Conservation (phyloP, 1,284 basidiomycete genomes). For the Moniliella sp. region DNA sequence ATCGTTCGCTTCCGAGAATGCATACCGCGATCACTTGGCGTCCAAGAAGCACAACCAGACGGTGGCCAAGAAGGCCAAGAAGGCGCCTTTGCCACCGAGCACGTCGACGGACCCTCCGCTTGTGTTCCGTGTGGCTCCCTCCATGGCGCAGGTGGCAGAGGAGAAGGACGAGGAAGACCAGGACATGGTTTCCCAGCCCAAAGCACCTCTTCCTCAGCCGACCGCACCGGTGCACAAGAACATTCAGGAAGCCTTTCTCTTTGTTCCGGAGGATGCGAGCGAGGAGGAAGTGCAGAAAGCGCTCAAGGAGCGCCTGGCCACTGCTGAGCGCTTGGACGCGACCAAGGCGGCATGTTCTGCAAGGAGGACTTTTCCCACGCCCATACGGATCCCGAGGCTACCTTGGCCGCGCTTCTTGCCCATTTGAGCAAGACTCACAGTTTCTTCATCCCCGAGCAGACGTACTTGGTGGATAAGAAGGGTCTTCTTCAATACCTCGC, state of each 20-base stretch:
- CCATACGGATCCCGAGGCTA: slow-evolving; percentile 37
- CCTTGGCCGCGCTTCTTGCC: slow-evolving; percentile 48
- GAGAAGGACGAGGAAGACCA: neutral
- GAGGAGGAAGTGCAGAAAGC: slow-evolving; percentile 23
- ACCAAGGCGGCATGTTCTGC: slow-evolving; percentile 39
- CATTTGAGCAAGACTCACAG: slow-evolving; percentile 77
- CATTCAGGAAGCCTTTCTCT: no score
- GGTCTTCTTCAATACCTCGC: slow-evolving; percentile 71
- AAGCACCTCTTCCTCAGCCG: neutral
- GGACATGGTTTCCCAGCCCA: neutral
- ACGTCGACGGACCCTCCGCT: slow-evolving; percentile 6
- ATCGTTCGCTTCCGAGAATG: slow-evolving; percentile 67
- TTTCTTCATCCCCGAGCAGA: slow-evolving; percentile 85
- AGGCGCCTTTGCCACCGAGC: slow-evolving; percentile 1
- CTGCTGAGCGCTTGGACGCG: slow-evolving; percentile 22
- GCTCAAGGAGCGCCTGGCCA: slow-evolving; percentile 21
- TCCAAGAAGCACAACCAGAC: slow-evolving; percentile 78
- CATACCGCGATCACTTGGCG: slow-evolving; percentile 62
- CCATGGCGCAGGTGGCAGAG: neutral
- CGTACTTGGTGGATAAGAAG: slow-evolving; percentile 61
- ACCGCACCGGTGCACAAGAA: no score
- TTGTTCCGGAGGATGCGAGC: slow-evolving; percentile 11
- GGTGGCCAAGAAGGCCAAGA: slow-evolving; percentile 39
- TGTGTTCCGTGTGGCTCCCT: slow-evolving; percentile 8
- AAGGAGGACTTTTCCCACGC: slow-evolving; percentile 69